These are phyloP conservation scores for Hypoxylon cercidicola DNA, from an alignment of 495 filamentous ascomycete species.

Conservation along the genomic window DNA sequence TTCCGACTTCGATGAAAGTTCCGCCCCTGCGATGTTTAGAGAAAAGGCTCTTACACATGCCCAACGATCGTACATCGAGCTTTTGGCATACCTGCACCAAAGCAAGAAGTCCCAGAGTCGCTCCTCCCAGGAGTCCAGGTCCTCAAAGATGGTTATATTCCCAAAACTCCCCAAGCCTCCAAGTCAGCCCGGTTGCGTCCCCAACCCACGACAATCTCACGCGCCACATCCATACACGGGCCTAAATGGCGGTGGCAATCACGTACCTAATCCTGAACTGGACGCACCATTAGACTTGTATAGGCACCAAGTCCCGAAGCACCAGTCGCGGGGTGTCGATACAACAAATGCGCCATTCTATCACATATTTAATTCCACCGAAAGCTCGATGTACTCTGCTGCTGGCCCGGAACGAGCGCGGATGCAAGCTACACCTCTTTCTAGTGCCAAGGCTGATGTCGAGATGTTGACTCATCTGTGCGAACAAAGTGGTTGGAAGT, in stretches of 20 bases:
- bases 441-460: slow-evolving; percentile 73
- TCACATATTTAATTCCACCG: slow-evolving; percentile 29
- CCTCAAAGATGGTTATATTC: slow-evolving; percentile 58
- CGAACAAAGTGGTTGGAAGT: slow-evolving; percentile 87
- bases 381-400: slow-evolving; percentile 24
- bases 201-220: slow-evolving; percentile 24
- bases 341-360: slow-evolving; percentile 33
- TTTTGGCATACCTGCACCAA: slow-evolving; percentile 79
- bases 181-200: slow-evolving; percentile 26
- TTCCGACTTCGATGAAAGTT: slow-evolving; percentile 35
- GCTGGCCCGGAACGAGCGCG: slow-evolving; percentile 22
- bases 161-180: slow-evolving; percentile 56
- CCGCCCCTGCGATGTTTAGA: slow-evolving; percentile 71
- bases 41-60: slow-evolving; percentile 87
- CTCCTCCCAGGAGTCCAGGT: slow-evolving; percentile 35
- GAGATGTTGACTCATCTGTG: slow-evolving; percentile 85
- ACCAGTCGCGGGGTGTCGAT: slow-evolving; percentile 32
- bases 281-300: slow-evolving; percentile 37
- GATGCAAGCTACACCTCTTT: slow-evolving; percentile 44
- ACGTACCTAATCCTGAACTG: slow-evolving; percentile 18
- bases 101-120: slow-evolving; percentile 59
- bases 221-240: slow-evolving; percentile 16
- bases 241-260: slow-evolving; percentile 2
- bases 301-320: slow-evolving; percentile 25
- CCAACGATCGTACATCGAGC: slow-evolving; percentile 86